Evolutionary conservation across 257 asterid genomes (phyloP).

Genomic region (Solanum dulcamara): DNA sequence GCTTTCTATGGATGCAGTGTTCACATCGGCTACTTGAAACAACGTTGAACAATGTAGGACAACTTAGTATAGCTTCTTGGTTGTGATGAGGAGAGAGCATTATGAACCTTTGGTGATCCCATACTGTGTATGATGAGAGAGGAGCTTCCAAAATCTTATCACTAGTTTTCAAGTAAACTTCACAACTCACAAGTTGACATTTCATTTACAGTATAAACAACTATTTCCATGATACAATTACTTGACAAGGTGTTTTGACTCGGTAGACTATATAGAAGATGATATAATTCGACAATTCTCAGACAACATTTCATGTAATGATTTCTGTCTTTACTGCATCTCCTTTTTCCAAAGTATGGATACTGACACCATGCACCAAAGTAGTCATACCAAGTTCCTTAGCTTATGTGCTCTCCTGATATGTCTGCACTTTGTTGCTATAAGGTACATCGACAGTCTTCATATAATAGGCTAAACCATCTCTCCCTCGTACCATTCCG

Average conservation of each 20-base stretch:
- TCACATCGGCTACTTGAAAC: background rate
- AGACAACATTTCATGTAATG: background rate
- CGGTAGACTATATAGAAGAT: background rate
- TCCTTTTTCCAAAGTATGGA: background rate
- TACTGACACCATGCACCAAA: background rate
- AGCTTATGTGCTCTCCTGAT: background rate
- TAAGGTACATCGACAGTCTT: background rate
- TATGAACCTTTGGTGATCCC: background rate
- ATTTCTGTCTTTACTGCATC: background rate
- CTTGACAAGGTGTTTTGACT: background rate
- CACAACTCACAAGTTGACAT: background rate
- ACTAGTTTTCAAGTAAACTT: background rate
- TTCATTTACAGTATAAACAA: background rate
- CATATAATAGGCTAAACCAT: background rate
- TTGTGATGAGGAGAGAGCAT: background rate
- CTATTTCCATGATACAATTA: background rate
- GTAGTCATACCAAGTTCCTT: background rate
- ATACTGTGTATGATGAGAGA: background rate
- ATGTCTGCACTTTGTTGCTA: background rate
- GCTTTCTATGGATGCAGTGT: background rate
- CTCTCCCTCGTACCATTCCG: background rate
- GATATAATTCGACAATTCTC: background rate
- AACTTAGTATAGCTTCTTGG: background rate
- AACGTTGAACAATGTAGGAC: background rate
- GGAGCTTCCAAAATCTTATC: background rate